phyloP scores from a whole-genome alignment of 176 grass and related monocot species.

The Raddia guianensis region DNA sequence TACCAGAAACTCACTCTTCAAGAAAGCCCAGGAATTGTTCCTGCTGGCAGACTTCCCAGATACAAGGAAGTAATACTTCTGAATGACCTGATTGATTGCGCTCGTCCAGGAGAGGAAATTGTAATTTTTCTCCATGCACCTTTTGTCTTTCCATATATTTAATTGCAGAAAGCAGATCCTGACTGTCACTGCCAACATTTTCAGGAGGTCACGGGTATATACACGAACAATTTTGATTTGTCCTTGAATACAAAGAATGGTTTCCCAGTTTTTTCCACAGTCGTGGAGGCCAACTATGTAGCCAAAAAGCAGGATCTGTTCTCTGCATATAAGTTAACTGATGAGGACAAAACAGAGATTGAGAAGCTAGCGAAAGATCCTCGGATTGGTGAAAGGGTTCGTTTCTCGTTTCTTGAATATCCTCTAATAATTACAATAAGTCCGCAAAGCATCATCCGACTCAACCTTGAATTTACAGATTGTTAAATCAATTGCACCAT shows the following conservation, averaged over 20 bases:
- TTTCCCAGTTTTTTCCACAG: conserved; percentile 95
- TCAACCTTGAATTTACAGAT: conserved; percentile 53
- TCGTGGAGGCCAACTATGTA: conserved; percentile 94
- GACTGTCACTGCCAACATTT: conserved; percentile 31
- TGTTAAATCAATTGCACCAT: conserved; percentile 97
- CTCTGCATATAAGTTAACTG: conserved; percentile 97
- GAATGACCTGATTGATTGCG: conserved; percentile 96
- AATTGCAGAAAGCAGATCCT: conserved; percentile 19
- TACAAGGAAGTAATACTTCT: conserved; percentile 99
- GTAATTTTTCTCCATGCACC: conserved; percentile 51
- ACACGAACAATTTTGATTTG: conserved; percentile 99
- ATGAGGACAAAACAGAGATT: conserved; percentile 96
- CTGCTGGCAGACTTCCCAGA: conserved; percentile 97
- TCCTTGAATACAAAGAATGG: conserved; percentile 99
- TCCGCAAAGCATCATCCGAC: background rate
- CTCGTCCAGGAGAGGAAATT: conserved; percentile 98
- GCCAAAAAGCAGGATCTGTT: conserved; percentile 97
- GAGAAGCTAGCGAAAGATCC: conserved; percentile 96
- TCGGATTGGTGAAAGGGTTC: conserved; percentile 92
- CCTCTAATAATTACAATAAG: conserved; percentile 24
- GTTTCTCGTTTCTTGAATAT: conserved; percentile 40
- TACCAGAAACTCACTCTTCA: conserved; percentile 98
- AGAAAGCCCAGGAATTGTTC: conserved; percentile 97
- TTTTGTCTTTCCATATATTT: conserved; percentile 11
- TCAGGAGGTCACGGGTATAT: conserved; percentile 98